Conservation (phyloP, 164 flowering plant genomes). For the Platanus orientalis region DNA sequence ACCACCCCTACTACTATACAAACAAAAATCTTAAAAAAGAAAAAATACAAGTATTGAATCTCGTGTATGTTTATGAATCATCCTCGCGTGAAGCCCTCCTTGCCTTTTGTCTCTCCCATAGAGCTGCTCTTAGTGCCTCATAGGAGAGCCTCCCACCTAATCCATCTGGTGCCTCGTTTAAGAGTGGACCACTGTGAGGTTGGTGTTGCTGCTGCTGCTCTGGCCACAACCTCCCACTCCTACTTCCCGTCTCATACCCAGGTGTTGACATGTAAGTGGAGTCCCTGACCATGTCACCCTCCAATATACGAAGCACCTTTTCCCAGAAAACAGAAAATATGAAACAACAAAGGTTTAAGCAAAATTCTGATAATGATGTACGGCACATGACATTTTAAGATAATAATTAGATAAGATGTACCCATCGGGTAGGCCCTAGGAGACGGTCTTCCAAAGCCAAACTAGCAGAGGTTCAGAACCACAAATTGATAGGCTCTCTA, state of each 20-base stretch:
- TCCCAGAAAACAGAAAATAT: neutral
- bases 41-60: conserved; percentile 1
- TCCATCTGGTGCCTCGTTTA: conserved; percentile 31
- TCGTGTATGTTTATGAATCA: conserved; percentile 15
- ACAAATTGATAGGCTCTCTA: no score
- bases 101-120: conserved; percentile 36
- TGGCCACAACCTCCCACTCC: conserved; percentile 57
- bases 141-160: conserved; percentile 39
- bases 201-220: conserved; percentile 46
- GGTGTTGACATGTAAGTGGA: conserved; percentile 51
- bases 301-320: conserved; percentile 72
- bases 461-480: neutral
- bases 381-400: neutral
- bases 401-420: no score
- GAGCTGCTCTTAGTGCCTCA: conserved; percentile 24
- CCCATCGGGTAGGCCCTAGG: no score
- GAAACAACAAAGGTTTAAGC: neutral
- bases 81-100: conserved; percentile 25
- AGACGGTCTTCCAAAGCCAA: neutral
- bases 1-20: neutral
- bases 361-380: neutral
- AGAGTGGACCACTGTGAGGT: conserved; percentile 37
- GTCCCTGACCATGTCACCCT: conserved; percentile 79
- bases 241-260: conserved; percentile 54
- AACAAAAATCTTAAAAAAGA: neutral